Evolutionary conservation across 169 alveolate genomes (phyloP).

Genomic region (Theileria orientalis): DNA sequence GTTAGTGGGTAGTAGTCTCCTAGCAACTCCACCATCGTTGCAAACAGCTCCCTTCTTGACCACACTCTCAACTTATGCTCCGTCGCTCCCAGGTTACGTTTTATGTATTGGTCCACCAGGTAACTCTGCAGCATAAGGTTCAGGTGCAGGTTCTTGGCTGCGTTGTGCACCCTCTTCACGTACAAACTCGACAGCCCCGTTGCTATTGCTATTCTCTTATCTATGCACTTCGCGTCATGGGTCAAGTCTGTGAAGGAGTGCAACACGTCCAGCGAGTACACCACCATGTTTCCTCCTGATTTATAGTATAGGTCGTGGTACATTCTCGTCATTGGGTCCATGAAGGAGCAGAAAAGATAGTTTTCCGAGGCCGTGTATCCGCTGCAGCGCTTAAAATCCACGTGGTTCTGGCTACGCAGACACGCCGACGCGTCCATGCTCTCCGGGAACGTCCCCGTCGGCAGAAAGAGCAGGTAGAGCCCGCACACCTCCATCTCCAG

Average conservation of each 20-base stretch:
- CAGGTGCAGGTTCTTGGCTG: constrained; percentile 56
- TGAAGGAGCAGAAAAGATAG: constrained; percentile 19
- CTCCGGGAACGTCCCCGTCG: constrained; percentile 15
- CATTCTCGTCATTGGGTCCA: constrained; percentile 20
- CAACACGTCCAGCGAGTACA: constrained; percentile 43
- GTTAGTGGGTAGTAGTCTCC: constrained; percentile 62
- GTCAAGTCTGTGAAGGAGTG: constrained; percentile 55
- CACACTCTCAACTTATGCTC: constrained; percentile 46
- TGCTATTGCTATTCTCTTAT: constrained; percentile 32
- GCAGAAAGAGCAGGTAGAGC: constrained; percentile 42
- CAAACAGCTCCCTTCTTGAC: constrained; percentile 55
- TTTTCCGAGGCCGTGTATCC: constrained; percentile 53
- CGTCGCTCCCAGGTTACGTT: constrained; percentile 41
- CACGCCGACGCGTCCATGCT: constrained; percentile 22
- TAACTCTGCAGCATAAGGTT: constrained; percentile 56
- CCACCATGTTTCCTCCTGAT: constrained; percentile 31
- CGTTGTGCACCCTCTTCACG: constrained; percentile 22
- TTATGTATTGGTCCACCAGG: constrained; percentile 57
- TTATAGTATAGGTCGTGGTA: constrained; percentile 46
- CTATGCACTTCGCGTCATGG: constrained; percentile 48
- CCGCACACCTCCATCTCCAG: constrained; percentile 12
- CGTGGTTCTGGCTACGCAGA: constrained; percentile 34
- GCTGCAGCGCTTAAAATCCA: constrained; percentile 51
- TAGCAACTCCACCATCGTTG: constrained; percentile 40
- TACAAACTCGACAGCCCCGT: constrained; percentile 38